Evolutionary conservation across 2,329 filamentous ascomycete genomes (phyloP), one percentile per base, ranked within the genome.

Genomic region (Lecanicillium sp.): DNA sequence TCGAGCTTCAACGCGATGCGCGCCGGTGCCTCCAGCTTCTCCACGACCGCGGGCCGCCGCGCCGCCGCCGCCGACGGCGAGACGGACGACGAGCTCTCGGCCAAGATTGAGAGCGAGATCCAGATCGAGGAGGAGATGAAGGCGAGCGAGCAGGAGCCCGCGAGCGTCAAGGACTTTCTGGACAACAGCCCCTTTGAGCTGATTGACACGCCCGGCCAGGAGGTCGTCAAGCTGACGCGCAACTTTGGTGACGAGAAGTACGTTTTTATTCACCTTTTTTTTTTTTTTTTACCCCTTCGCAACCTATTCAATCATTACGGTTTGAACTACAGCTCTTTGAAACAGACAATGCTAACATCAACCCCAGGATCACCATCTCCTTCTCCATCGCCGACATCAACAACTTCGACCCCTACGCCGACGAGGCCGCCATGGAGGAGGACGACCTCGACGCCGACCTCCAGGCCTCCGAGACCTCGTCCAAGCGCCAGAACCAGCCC

Each of bases 171-270:
- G 71, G 87, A 93, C 66, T 96, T 94, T 69, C 71, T 96, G 40
- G 83, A 91, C 63, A 91, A 88, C 71, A 84, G 84, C 62, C 79
- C 84, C 33, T 98, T 90, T 68, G 77, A 91, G 76, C 77, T 93
- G 52, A 75, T 87, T 61, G 93, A 98, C 68, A 81, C 77, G 26
- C 76, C 84, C 23, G 93, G 93, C 53, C 79, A 89, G 67, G 87
- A 97, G 72, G 89, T 95, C 58, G 87, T 98, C 57, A 77, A 86
- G 61, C 77, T 98, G 56, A 86, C 82, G 52, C 86, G 90, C 62
- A 84, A 79, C 55, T 91, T 87, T 62, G 87, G 86, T 60, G 84
- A 95, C 54, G 93, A 98, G 75, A 88, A 84, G 89, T 93, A 69
- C 69, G 83, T 68, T 42, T 7, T 10, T 14, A 19, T 9, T 9